Evolutionary conservation across 2,329 filamentous ascomycete species (phyloP).

Genomic region (Fusarium xyrophilum): DNA sequence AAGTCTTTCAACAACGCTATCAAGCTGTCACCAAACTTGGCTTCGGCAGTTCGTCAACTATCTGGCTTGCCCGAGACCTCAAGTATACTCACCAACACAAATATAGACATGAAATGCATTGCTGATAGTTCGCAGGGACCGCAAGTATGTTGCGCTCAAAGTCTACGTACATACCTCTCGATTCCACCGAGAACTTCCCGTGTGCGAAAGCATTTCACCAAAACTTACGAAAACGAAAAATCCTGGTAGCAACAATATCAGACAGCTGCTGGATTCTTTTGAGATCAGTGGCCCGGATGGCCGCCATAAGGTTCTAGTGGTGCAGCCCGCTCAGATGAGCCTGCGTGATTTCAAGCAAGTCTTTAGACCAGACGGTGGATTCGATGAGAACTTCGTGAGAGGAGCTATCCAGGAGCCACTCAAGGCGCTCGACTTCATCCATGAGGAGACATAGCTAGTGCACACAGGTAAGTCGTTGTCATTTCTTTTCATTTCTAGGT

Average conservation of each 20-base stretch:
- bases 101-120: no score
- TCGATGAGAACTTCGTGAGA: constrained; percentile 42
- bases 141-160: constrained; percentile 45
- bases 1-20: no score
- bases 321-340: constrained; percentile 43
- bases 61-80: no score
- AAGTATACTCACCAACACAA: no score
- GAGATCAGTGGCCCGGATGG: constrained; percentile 31
- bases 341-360: constrained; percentile 45
- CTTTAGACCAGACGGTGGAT: constrained; percentile 31
- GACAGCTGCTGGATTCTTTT: constrained; percentile 32
- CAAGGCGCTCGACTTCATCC: constrained; percentile 47
- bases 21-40: no score
- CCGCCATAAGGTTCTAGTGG: constrained; percentile 29
- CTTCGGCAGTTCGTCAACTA: no score
- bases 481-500: rapidly evolving
- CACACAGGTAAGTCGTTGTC: constrained; percentile 43
- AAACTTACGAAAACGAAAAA: neutral
- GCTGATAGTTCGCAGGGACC: no score
- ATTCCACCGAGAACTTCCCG: constrained; percentile 32
- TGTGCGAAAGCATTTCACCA: constrained; percentile 1
- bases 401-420: constrained; percentile 43
- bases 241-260: constrained; percentile 19
- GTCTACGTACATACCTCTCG: constrained; percentile 39
- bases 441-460: constrained; percentile 42